Conservation (phyloP, 2,329 filamentous ascomycete species). For the Pezicula neosporulosa region DNA sequence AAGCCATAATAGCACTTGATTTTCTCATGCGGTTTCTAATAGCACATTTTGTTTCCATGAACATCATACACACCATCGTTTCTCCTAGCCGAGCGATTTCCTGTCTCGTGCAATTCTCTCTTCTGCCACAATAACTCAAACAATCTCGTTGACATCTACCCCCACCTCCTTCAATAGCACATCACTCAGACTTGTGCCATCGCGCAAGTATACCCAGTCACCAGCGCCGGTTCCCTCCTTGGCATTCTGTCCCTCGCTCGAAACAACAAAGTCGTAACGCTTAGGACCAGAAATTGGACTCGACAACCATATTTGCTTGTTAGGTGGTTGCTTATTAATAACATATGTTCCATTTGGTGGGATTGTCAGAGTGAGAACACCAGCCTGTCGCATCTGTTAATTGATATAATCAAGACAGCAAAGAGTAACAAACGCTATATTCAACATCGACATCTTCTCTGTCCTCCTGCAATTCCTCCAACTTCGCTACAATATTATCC, state of each 20-base stretch:
- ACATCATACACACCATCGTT: no score
- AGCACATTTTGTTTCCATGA: no score
- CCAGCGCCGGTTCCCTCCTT: slow-evolving; percentile 74
- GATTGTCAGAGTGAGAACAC: slow-evolving; percentile 76
- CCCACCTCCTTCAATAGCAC: slow-evolving; percentile 75
- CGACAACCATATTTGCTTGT: slow-evolving; percentile 96
- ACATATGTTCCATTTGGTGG: slow-evolving; percentile 77
- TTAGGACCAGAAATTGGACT: slow-evolving; percentile 90
- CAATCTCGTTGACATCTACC: slow-evolving; percentile 41
- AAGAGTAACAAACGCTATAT: slow-evolving; percentile 64
- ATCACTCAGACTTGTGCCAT: slow-evolving; percentile 71
- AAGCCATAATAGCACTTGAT: no score
- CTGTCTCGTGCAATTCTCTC: not conserved
- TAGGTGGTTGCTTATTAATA: slow-evolving; percentile 97
- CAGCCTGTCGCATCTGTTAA: slow-evolving; percentile 53
- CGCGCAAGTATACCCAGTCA: slow-evolving; percentile 84
- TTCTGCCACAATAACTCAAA: not conserved
- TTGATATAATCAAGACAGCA: not conserved
- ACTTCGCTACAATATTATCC: slow-evolving; percentile 46
- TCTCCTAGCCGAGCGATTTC: no score
- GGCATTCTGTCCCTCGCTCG: slow-evolving; percentile 68
- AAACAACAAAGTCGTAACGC: slow-evolving; percentile 84
- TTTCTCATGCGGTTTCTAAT: no score
- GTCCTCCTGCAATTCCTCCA: slow-evolving; percentile 74
- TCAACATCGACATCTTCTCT: slow-evolving; percentile 81